These are phyloP conservation scores for Globisporangium radiosum DNA, from an alignment of 352 stramenopile genomes.

Conservation along the genomic window DNA sequence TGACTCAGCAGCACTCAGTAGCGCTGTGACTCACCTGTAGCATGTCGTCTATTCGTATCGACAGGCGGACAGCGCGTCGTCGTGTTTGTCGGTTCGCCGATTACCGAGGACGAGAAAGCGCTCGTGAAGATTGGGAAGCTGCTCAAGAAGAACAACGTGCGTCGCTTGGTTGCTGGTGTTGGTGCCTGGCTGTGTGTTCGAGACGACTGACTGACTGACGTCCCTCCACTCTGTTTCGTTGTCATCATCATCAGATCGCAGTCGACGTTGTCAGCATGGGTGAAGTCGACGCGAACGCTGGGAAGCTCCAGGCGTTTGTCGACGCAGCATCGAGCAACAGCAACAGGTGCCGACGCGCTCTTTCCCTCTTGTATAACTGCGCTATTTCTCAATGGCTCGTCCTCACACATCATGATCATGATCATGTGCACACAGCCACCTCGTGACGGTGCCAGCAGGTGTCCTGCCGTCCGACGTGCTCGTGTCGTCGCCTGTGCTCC, in stretches of 20 bases:
- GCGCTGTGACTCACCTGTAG: too few relatives aligned
- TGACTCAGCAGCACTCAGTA: too few relatives aligned
- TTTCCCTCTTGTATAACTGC: background rate
- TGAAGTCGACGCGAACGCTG: conserved; percentile 88
- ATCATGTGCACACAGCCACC: conserved; percentile 44
- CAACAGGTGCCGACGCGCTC: conserved; percentile 39
- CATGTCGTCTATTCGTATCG: background rate
- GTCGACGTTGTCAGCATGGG: conserved; percentile 98
- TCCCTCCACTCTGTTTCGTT: too few relatives aligned
- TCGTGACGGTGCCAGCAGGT: conserved; percentile 95
- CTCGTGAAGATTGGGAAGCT: conserved; percentile 96
- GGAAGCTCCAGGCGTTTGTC: conserved; percentile 88
- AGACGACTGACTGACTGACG: too few relatives aligned
- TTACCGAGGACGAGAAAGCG: conserved; percentile 87
- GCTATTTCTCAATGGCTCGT: background rate
- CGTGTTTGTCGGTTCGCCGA: conserved; percentile 95
- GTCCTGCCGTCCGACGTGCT: conserved; percentile 97
- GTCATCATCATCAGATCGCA: conserved; percentile 64
- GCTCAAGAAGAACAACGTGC: conserved; percentile 98
- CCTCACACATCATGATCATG: too few relatives aligned
- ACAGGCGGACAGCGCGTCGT: conserved; percentile 87
- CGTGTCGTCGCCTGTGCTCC: conserved; percentile 92
- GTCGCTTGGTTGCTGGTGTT: background rate
- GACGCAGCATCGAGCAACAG: conserved; percentile 92
- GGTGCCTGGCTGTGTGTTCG: background rate